Base-by-base conservation (phyloP, 1,284 basidiomycete species). In the Clitocybe nebularis region DNA sequence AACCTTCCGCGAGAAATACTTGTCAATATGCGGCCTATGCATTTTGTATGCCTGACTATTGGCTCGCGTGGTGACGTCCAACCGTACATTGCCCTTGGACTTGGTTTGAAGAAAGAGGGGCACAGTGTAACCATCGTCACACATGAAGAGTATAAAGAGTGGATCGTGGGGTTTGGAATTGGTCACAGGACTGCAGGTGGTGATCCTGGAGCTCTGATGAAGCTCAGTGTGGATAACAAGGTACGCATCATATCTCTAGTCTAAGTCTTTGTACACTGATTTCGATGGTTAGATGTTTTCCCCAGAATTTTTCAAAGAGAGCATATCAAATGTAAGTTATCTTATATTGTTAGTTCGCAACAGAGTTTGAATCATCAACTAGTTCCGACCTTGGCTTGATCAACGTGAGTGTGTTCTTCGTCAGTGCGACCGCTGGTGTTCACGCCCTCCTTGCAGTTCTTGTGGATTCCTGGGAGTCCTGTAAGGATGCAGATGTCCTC, bases 11-110 rank as follows among this genome's bases (percentile, higher is more conserved):
- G 50, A 1, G 56, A 61, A 10, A 47, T 64, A 3, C 49, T 71
- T 6, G 46, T 60, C 10, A 59, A 52, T 3, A 54, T 64, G 35
- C 51, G 58, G n/a, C 46, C 63, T 69, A 77, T 93, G 52, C 82
- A 80, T 50, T 89, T 94, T 55, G 90, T 90, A 0, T 90, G 90
- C 63, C 64, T 96, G 44, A 96, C 94, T 0, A 94, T 97, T 53
- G 93, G 93, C 1, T 91, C 89, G 7, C 73, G 92, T 47, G 89
- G 89, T 13, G 89, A 93, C 57, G 89, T 93, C 9, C 89, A 93
- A 60, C 89, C 89, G 21, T 93, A 95, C 59, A 95, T 97, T 51
- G 86, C 93, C 0, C 74, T 97, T 10, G 89, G 86, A 30, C 90
- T 93, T 54, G 90, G 89, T 0, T 66, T 97, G 20, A 82, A 86